Evolutionary conservation across 1,284 basidiomycete genomes (phyloP).

Genomic region (Pseudozyma thailandica): DNA sequence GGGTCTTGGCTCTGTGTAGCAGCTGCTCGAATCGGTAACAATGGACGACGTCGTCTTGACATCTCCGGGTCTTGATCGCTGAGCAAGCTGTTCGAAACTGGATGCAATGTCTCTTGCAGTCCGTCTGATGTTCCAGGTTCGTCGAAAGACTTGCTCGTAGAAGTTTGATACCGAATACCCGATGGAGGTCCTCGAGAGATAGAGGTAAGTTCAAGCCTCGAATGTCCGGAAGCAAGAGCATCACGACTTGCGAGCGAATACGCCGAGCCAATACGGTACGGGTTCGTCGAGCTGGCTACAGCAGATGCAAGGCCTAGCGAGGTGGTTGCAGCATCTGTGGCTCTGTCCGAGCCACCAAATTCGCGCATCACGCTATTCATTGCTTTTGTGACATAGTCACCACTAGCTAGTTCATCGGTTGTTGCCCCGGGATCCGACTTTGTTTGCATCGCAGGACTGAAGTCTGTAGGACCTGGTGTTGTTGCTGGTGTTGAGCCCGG

Average conservation of each 20-base stretch:
- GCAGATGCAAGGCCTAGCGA: slow-evolving; percentile 23
- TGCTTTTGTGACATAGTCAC: slow-evolving; percentile 9
- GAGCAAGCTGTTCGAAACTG: not conserved
- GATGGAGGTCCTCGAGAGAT: not conserved
- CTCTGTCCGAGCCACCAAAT: slow-evolving; percentile 1
- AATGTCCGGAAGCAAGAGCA: slow-evolving; percentile 1
- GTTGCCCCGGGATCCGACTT: not conserved
- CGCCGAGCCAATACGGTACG: slow-evolving; percentile 16
- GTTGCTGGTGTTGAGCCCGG: not conserved
- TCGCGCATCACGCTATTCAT: slow-evolving; percentile 4
- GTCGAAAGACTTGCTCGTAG: slow-evolving; percentile 7
- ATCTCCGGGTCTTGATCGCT: not conserved
- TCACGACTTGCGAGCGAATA: slow-evolving; percentile 12
- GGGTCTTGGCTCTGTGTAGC: too few species aligned
- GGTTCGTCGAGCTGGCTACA: slow-evolving; percentile 25
- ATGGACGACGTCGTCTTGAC: not conserved
- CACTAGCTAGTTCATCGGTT: not conserved
- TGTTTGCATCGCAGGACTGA: not conserved
- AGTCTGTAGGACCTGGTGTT: too few species aligned
- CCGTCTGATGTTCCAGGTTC: not conserved
- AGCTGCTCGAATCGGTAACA: too few species aligned
- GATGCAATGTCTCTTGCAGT: not conserved
- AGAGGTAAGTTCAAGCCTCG: not conserved
- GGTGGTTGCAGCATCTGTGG: slow-evolving; percentile 7
- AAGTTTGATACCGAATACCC: not conserved